These are phyloP conservation scores for Suillus luteus DNA, from an alignment of 768 basidiomycete species.

Conservation along the genomic window DNA sequence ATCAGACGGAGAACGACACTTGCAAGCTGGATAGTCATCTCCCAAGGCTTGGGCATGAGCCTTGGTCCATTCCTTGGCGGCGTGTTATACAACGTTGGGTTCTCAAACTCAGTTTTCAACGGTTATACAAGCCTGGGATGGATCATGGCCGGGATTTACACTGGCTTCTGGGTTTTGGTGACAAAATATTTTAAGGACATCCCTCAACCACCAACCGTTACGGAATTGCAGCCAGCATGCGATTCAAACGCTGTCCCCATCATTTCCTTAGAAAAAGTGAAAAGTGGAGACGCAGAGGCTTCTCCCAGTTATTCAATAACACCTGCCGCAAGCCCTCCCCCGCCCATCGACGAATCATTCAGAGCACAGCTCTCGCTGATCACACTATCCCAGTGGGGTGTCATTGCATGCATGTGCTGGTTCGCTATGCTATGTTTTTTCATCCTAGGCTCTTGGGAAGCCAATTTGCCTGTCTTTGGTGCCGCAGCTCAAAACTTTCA, in stretches of 20 bases:
- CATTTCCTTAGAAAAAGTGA: background rate
- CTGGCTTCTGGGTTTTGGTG: slow-evolving; percentile 48
- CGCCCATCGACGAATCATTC: slow-evolving; percentile 14
- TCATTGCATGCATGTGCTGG: slow-evolving; percentile 67
- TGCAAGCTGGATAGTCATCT: slow-evolving; percentile 64
- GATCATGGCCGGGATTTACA: slow-evolving; percentile 60
- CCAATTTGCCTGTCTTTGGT: slow-evolving; percentile 65
- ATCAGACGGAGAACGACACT: slow-evolving; percentile 63
- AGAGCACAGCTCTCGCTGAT: slow-evolving; percentile 17
- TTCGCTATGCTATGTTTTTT: slow-evolving; percentile 72
- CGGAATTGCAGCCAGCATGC: slow-evolving; percentile 15
- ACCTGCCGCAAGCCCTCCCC: background rate
- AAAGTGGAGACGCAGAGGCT: background rate
- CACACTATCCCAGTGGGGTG: slow-evolving; percentile 48
- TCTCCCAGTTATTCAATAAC: slow-evolving; percentile 4
- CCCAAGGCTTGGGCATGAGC: slow-evolving; percentile 63
- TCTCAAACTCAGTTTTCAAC: slow-evolving; percentile 57
- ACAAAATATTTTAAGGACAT: slow-evolving; percentile 44
- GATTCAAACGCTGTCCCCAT: background rate
- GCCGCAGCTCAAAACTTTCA: slow-evolving; percentile 42
- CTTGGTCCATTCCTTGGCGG: slow-evolving; percentile 68
- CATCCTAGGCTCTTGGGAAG: slow-evolving; percentile 69
- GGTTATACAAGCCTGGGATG: slow-evolving; percentile 69
- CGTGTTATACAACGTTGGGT: slow-evolving; percentile 60
- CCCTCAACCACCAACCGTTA: slow-evolving; percentile 22